Base-by-base conservation (phyloP, 1,284 basidiomycete species). In the Ceratobasidium sp. region DNA sequence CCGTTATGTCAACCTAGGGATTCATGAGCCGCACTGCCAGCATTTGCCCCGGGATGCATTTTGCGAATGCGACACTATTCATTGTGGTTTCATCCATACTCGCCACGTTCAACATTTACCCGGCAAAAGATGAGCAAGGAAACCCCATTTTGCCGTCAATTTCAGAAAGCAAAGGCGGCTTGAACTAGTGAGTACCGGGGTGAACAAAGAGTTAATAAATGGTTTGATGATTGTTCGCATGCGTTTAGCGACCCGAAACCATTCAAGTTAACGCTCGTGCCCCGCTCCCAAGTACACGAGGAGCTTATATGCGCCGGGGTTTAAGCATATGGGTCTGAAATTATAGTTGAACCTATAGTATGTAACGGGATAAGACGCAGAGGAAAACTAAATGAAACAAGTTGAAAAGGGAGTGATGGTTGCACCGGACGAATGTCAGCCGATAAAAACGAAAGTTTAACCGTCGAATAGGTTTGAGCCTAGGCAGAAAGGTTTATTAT, bases 41-140 rank as follows among this genome's bases (percentile, higher is more conserved):
- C 12, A 42, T 61, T 23, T 80, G 79, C 42, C 79, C 79, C 1
- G 77, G 79, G 4, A 26, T 67, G n/a, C 39, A 73, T 58, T 77
- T 78, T 55, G 79, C 63, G 10, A 23, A 78, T 20, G 58, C 69
- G 3, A 66, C 79, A 0, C 42, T 80, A 3, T 80, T 70, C 55
- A 72, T 78, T 44, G 44, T 55, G 3, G 66, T 75, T 28, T 60
- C 68, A 0, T 70, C 75, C 6, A 58, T 78, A 23, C 39, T 80
- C 2, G 83, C 83, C 81, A 81, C 82, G 18, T 84, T 84, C 75
- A 73, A 82, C 42, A 81, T 84, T 33, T 42, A 33, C 7, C 66
- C 77, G 53, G 58, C 71, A 13, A 76, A 64, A 42, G 82, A 80
- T 51, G 71, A 58, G 15, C 23, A 80, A n/a, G 82, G 82, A 0